phyloP scores from a whole-genome alignment of 108 stramenopile genomes.

The Cyclotella sp. region DNA sequence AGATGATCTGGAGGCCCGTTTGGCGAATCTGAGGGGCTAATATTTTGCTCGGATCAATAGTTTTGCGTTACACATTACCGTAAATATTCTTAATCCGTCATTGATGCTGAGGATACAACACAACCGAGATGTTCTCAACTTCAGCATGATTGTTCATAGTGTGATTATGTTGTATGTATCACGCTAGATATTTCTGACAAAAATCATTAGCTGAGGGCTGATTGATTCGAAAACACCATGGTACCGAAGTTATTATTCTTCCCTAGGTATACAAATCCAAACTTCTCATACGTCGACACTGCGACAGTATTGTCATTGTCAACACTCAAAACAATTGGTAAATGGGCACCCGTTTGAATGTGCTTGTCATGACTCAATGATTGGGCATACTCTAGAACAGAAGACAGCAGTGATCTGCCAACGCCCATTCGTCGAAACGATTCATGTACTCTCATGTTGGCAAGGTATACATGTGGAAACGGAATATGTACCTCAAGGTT shows the following conservation, averaged over 20 bases:
- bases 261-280: constrained; percentile 46
- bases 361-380: constrained; percentile 6
- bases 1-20: constrained; percentile 83
- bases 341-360: not conserved
- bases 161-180: too few relatives aligned
- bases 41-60: not conserved
- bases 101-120: too few relatives aligned
- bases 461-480: constrained; percentile 34
- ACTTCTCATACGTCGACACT: constrained; percentile 37
- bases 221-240: constrained; percentile 24
- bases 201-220: too few relatives aligned
- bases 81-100: too few relatives aligned
- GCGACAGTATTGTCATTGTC: constrained; percentile 38
- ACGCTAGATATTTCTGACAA: not conserved
- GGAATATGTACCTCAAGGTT: constrained; percentile 13
- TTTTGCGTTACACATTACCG: not conserved
- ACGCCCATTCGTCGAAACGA: constrained; percentile 29
- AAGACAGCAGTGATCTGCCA: constrained; percentile 27
- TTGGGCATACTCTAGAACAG: constrained; percentile 15
- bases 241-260: constrained; percentile 25
- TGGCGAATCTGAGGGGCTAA: constrained; percentile 83
- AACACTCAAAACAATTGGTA: constrained; percentile 32
- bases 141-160: too few relatives aligned
- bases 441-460: constrained; percentile 32
- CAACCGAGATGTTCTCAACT: too few relatives aligned